Evolutionary conservation across 2,329 filamentous ascomycete species (phyloP).

Genomic region (Claviceps paspali): DNA sequence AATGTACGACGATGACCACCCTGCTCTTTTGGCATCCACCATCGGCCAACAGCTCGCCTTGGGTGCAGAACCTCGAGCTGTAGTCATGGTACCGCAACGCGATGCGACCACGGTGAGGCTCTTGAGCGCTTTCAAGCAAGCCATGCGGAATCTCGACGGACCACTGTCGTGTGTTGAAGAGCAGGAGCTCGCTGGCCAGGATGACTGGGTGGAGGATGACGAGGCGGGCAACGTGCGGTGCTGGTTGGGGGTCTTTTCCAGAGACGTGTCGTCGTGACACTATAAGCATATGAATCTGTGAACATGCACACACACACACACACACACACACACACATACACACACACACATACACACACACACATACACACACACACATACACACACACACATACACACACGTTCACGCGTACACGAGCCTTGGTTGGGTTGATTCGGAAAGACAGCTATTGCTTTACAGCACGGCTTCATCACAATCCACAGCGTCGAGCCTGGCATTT

Average conservation of each 20-base stretch:
- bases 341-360: too few species aligned
- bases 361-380: too few species aligned
- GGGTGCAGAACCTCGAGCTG: constrained; percentile 42
- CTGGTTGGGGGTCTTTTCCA: constrained; percentile 49
- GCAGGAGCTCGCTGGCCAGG: constrained; percentile 48
- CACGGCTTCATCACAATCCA: too few species aligned
- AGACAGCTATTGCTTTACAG: too few species aligned
- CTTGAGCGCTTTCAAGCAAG: constrained; percentile 42
- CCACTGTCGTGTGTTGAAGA: constrained; percentile 40
- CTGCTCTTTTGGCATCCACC: constrained; percentile 54
- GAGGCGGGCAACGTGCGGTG: constrained; percentile 39
- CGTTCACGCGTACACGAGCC: too few species aligned
- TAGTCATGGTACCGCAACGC: constrained; percentile 70
- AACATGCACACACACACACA: too few species aligned
- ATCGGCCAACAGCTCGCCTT: constrained; percentile 52
- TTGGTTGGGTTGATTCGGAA: too few species aligned
- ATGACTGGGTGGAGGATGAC: constrained; percentile 53
- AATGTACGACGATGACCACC: constrained; percentile 75
- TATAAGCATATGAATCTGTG: too few species aligned
- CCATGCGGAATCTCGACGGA: constrained; percentile 38
- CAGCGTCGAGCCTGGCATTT: too few species aligned
- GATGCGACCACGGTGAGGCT: constrained; percentile 51
- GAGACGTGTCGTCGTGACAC: constrained; percentile 17
- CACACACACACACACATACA: too few species aligned
- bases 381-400: too few species aligned